These are phyloP conservation scores for Sporothrix dimorphospora DNA, from an alignment of 2,329 filamentous ascomycete species.

Conservation along the genomic window DNA sequence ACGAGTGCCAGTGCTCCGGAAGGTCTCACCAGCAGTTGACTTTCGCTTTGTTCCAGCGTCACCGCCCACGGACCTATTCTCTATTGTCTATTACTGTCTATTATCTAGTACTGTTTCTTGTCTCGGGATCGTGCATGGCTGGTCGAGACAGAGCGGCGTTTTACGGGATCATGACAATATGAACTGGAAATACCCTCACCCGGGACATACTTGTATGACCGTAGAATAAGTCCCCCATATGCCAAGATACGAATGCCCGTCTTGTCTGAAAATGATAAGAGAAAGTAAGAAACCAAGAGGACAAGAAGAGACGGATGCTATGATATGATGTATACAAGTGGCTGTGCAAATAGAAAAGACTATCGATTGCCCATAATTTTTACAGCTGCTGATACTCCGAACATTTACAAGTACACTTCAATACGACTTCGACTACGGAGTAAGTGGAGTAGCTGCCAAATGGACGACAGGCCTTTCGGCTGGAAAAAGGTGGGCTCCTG, in stretches of 20 bases:
- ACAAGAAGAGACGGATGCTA: background rate
- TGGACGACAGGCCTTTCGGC: background rate
- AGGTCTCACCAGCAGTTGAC: background rate
- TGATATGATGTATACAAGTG: background rate
- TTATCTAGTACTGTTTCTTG: background rate
- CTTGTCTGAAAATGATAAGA: background rate
- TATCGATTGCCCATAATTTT: background rate
- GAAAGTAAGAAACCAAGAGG: background rate
- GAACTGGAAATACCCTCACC: background rate
- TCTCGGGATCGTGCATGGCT: background rate
- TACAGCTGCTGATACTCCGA: background rate
- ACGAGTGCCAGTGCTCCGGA: background rate
- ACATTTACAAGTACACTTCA: background rate
- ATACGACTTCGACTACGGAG: background rate
- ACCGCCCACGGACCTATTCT: background rate
- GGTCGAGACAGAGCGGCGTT: background rate
- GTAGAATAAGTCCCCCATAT: background rate
- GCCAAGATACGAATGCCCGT: background rate
- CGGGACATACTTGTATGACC: background rate
- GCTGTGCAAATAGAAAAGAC: background rate
- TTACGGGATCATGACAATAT: background rate
- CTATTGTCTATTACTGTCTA: background rate
- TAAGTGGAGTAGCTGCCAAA: conserved; percentile 6
- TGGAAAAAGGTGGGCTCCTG: background rate
- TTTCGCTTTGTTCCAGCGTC: background rate